Evolutionary conservation across 352 stramenopile genomes (phyloP).

Genomic region (Globisporangium megalacanthum): DNA sequence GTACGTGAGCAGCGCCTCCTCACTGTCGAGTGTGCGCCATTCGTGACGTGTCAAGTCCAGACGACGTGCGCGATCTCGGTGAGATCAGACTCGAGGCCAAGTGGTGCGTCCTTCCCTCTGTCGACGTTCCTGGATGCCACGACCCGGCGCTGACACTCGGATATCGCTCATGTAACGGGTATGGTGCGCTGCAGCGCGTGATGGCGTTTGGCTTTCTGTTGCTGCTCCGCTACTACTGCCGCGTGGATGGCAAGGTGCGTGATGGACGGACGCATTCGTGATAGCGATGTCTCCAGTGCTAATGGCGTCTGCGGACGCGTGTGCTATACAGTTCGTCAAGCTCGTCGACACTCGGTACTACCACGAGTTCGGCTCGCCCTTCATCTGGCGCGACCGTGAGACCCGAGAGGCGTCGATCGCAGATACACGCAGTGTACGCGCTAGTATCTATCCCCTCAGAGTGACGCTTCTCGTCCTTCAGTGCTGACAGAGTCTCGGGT

Average conservation of each 20-base stretch:
- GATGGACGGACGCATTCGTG: not conserved
- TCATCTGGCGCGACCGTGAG: constrained; percentile 55
- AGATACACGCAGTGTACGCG: constrained; percentile 33
- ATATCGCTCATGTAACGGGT: no score
- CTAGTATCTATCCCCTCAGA: no score
- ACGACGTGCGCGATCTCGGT: constrained; percentile 57
- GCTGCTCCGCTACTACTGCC: constrained; percentile 57
- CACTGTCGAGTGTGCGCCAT: not conserved
- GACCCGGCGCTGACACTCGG: no score
- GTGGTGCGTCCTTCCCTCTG: constrained; percentile 22
- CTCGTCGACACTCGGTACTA: constrained; percentile 57
- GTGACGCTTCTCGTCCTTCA: not conserved
- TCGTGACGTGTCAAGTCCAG: constrained; percentile 15
- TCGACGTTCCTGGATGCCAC: not conserved
- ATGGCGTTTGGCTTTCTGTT: constrained; percentile 68
- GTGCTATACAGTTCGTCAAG: constrained; percentile 25
- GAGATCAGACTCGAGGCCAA: constrained; percentile 57
- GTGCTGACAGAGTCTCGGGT: not conserved
- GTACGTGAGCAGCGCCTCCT: not conserved
- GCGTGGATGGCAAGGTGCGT: constrained; percentile 50
- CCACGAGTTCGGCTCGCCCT: constrained; percentile 48
- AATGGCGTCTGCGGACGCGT: not conserved
- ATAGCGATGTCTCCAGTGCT: not conserved
- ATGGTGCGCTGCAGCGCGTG: constrained; percentile 23
- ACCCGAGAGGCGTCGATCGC: constrained; percentile 26